Evolutionary conservation across 2,329 filamentous ascomycete species (phyloP).

Genomic region (Fusarium mundagurra): DNA sequence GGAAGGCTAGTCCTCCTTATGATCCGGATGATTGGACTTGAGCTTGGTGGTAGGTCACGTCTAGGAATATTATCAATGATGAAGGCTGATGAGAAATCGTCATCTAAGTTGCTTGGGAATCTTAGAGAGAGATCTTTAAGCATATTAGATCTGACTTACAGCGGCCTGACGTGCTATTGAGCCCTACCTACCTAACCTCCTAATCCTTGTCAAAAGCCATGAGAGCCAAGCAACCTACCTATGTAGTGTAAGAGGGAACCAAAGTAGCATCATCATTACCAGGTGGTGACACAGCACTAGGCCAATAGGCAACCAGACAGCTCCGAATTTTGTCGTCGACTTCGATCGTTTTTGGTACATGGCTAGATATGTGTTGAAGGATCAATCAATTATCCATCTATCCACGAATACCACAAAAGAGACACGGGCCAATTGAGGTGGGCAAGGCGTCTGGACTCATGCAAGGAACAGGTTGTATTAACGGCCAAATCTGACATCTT

Average conservation of each 20-base stretch:
- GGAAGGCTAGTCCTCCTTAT: background rate
- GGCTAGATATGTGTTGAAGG: background rate
- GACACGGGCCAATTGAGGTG: background rate
- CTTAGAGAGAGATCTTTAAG: background rate
- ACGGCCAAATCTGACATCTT: background rate
- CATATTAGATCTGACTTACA: conserved; percentile 7
- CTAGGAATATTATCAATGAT: background rate
- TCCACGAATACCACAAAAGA: background rate
- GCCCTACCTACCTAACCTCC: conserved; percentile 8
- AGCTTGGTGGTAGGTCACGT: background rate
- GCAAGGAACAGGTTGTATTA: background rate
- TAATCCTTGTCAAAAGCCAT: background rate
- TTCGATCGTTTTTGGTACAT: background rate
- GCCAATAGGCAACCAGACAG: background rate
- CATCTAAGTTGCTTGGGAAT: background rate
- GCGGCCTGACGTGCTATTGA: conserved; percentile 22
- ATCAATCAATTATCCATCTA: background rate
- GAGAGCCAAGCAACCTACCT: background rate
- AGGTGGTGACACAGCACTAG: conserved; percentile 19
- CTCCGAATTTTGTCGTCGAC: background rate
- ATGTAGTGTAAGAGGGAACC: background rate
- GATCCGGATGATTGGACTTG: background rate
- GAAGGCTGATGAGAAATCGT: background rate
- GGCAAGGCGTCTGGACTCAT: background rate
- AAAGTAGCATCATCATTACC: conserved; percentile 23